Evolutionary conservation across 208 protist genomes (phyloP).

Genomic region (Sergeia podlipaevii): DNA sequence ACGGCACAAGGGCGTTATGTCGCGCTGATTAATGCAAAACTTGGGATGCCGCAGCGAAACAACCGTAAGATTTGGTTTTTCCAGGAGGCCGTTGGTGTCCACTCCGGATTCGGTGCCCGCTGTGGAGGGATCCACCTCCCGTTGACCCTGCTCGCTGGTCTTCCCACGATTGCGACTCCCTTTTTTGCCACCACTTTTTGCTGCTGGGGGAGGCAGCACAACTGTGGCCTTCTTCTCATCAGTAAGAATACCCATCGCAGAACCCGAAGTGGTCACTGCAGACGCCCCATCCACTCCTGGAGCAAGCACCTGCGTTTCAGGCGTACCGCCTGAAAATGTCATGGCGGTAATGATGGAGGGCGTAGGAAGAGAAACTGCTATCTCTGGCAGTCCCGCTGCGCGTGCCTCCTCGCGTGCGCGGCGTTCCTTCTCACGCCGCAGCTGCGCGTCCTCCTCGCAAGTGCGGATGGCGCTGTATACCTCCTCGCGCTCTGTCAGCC

Average conservation of each 20-base stretch:
- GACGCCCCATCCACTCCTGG: background rate
- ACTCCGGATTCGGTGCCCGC: background rate
- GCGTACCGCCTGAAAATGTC: background rate
- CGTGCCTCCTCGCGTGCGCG: no score
- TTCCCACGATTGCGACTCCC: no score
- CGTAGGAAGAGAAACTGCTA: no score
- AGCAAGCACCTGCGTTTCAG: background rate
- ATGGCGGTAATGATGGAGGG: no score
- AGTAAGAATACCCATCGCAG: background rate
- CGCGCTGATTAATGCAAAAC: slow-evolving; percentile 84
- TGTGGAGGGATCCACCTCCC: slow-evolving; percentile 14
- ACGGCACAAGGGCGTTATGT: slow-evolving; percentile 76
- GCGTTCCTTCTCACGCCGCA: no score
- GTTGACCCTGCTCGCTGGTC: no score
- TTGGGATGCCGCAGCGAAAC: slow-evolving; percentile 63
- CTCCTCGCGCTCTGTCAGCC: slow-evolving; percentile 80
- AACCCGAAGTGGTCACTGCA: background rate
- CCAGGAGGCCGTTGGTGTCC: background rate
- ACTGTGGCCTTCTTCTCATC: background rate
- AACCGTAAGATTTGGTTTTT: slow-evolving; percentile 35
- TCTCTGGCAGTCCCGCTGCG: no score
- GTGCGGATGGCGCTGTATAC: slow-evolving; percentile 62
- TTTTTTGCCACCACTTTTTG: no score
- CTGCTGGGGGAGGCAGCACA: no score
- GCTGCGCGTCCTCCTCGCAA: slow-evolving; percentile 15